Evolutionary conservation across 768 basidiomycete species (phyloP).

Genomic region (Suillus placidus): DNA sequence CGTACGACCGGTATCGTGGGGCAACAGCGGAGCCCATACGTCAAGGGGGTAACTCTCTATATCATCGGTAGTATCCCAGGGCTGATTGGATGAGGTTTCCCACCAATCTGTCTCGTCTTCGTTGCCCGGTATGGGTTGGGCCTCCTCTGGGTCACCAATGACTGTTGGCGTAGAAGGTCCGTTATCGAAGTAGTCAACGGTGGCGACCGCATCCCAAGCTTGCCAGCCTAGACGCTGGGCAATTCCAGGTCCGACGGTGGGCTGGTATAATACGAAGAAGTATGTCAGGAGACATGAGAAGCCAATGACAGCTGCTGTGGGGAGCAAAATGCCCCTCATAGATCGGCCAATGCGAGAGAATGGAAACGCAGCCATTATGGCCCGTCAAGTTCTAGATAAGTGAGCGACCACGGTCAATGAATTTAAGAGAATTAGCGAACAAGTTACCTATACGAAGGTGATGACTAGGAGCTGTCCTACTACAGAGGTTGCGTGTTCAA

Average conservation of each 20-base stretch:
- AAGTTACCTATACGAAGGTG: neutral
- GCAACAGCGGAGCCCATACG: constrained; percentile 75
- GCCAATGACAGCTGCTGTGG: constrained; percentile 59
- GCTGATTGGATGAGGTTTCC: constrained; percentile 49
- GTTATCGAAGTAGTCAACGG: constrained; percentile 19
- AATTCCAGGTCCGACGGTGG: constrained; percentile 68
- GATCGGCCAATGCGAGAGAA: constrained; percentile 51
- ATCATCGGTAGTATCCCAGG: constrained; percentile 46
- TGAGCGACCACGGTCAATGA: constrained; percentile 14
- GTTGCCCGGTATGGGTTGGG: constrained; percentile 19
- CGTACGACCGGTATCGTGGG: constrained; percentile 77
- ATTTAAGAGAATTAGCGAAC: neutral
- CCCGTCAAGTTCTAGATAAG: constrained; percentile 12
- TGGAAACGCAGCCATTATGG: constrained; percentile 41
- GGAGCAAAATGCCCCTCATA: constrained; percentile 56
- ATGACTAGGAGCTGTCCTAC: neutral
- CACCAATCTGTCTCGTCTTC: constrained; percentile 62
- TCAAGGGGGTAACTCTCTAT: constrained; percentile 77
- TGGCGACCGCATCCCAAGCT: constrained; percentile 71
- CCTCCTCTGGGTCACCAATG: constrained; percentile 2
- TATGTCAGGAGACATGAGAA: constrained; percentile 77
- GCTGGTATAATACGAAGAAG: constrained; percentile 82
- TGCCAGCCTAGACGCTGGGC: constrained; percentile 86
- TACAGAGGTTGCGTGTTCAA: neutral
- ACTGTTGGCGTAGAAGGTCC: constrained; percentile 4